Conservation (phyloP, 169 alveolate genomes). For the Ichthyophthirius multifiliis region DNA sequence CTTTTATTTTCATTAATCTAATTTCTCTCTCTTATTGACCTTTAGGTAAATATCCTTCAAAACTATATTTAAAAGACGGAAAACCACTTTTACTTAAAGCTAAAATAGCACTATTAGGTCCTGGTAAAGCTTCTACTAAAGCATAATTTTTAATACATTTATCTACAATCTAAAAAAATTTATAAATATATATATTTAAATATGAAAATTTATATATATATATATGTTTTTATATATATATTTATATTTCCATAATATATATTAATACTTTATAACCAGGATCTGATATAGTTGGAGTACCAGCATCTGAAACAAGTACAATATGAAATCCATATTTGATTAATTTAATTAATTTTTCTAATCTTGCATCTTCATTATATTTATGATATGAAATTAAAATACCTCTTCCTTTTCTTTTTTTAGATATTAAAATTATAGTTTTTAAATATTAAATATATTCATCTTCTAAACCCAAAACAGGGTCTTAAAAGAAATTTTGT, state of each 20-base stretch:
- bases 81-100: slow-evolving; percentile 70
- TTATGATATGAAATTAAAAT: slow-evolving; percentile 58
- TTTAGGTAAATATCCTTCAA: slow-evolving; percentile 65
- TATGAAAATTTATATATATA: not conserved
- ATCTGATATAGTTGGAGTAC: slow-evolving; percentile 81
- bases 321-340: slow-evolving; percentile 64
- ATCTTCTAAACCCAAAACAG: slow-evolving; percentile 21
- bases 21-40: slow-evolving; percentile 39
- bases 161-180: not conserved
- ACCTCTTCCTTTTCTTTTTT: slow-evolving; percentile 73
- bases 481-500: not conserved
- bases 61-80: slow-evolving; percentile 60
- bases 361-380: slow-evolving; percentile 62
- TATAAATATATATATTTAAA: not conserved
- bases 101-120: slow-evolving; percentile 59
- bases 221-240: not conserved
- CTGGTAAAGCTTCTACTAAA: slow-evolving; percentile 66
- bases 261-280: slow-evolving; percentile 61
- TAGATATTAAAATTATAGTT: slow-evolving; percentile 38
- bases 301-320: slow-evolving; percentile 77
- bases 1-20: slow-evolving; percentile 16
- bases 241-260: not conserved
- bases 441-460: slow-evolving; percentile 29
- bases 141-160: slow-evolving; percentile 48
- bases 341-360: slow-evolving; percentile 57